phyloP scores from a whole-genome alignment of 306 rosid species.

The Geum urbanum region DNA sequence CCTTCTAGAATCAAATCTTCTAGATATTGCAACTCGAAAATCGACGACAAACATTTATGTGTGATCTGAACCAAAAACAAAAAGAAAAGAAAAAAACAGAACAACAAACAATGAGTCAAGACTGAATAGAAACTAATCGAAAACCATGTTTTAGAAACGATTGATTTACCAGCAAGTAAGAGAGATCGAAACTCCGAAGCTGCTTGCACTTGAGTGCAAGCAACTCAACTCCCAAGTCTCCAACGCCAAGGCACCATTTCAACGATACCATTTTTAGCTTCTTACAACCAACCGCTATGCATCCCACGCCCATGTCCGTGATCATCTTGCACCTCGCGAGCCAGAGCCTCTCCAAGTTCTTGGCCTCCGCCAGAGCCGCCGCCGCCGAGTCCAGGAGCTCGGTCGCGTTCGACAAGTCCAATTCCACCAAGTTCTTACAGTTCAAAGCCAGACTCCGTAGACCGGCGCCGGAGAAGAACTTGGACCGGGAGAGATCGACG shows the following conservation, averaged over 20 bases:
- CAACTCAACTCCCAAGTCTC: constrained; percentile 79
- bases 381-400: constrained; percentile 59
- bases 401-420: constrained; percentile 77
- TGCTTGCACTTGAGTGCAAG: constrained; percentile 80
- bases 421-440: constrained; percentile 60
- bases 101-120: background rate
- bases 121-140: no score
- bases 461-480: constrained; percentile 57
- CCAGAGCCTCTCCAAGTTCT: constrained; percentile 68
- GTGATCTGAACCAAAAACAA: constrained; percentile 49
- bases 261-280: constrained; percentile 60
- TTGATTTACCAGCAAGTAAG: constrained; percentile 65
- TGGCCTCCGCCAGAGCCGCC: constrained; percentile 67
- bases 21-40: constrained; percentile 62
- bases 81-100: background rate
- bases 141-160: no score
- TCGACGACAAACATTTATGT: constrained; percentile 68
- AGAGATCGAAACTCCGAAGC: constrained; percentile 65
- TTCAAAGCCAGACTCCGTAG: constrained; percentile 34
- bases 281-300: constrained; percentile 86
- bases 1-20: constrained; percentile 91
- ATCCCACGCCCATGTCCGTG: constrained; percentile 89
- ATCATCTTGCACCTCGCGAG: constrained; percentile 66
- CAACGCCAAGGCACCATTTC: constrained; percentile 85
- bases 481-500: constrained; percentile 70